Evolutionary conservation across 2,329 filamentous ascomycete species (phyloP).

Genomic region (Epicoccum sorghinum): DNA sequence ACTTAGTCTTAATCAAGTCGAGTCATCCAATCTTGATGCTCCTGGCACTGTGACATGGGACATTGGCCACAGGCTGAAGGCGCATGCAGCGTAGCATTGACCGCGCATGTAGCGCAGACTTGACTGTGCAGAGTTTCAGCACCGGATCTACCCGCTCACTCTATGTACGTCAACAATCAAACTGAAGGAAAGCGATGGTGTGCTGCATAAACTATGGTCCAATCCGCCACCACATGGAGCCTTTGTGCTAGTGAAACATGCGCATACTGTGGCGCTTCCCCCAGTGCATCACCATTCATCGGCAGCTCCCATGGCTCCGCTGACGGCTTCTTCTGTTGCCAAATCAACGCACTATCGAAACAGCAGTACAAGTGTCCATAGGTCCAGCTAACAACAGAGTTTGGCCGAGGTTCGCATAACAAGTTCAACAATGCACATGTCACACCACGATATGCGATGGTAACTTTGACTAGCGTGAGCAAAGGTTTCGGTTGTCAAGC

Average conservation of each 20-base stretch:
- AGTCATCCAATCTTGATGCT: not conserved
- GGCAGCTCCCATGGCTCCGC: not conserved
- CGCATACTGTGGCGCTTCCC: slow-evolving; percentile 4
- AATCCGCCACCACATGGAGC: slow-evolving; percentile 6
- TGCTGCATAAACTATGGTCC: slow-evolving; percentile 2
- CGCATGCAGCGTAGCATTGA: not conserved
- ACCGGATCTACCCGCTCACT: too few species aligned
- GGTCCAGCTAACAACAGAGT: not conserved
- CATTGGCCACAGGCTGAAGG: not conserved
- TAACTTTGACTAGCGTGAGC: slow-evolving; percentile 4
- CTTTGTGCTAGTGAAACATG: slow-evolving; percentile 13
- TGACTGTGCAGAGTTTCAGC: too few species aligned
- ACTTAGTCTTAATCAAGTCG: slow-evolving; percentile 14
- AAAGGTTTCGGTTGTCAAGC: not conserved
- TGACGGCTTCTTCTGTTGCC: not conserved
- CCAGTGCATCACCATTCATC: not conserved
- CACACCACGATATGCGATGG: slow-evolving; percentile 10
- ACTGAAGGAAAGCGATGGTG: not conserved
- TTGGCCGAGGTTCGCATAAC: slow-evolving; percentile 1
- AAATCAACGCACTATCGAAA: slow-evolving; percentile 8
- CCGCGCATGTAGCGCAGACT: not conserved
- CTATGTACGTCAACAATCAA: not conserved
- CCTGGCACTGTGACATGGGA: not conserved
- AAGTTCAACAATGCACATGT: slow-evolving; percentile 6
- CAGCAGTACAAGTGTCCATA: not conserved